Evolutionary conservation across 768 basidiomycete genomes (phyloP).

Genomic region (Fistulinella prunicolor): DNA sequence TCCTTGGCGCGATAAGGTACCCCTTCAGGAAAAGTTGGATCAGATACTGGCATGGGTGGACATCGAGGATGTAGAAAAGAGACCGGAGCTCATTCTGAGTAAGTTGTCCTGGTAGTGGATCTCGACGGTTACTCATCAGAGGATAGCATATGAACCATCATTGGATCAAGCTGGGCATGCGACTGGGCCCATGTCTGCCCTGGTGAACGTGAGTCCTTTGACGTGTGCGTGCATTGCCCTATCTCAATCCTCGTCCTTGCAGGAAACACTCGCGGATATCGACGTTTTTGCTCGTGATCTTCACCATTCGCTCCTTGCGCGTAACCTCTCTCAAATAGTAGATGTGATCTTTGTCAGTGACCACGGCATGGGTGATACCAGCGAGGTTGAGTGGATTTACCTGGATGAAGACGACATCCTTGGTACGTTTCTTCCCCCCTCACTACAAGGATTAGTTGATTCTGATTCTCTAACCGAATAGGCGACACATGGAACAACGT

Average conservation of each 20-base stretch:
- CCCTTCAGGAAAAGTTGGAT: conserved; percentile 67
- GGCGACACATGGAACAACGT: conserved; percentile 27
- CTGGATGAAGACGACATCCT: conserved; percentile 53
- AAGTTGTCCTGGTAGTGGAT: conserved; percentile 13
- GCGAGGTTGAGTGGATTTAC: conserved; percentile 67
- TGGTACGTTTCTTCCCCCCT: conserved; percentile 12
- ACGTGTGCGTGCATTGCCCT: neutral
- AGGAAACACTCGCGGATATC: conserved; percentile 64
- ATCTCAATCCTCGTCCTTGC: neutral
- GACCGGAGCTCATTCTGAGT: conserved; percentile 81
- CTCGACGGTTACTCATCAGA: neutral
- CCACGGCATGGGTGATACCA: conserved; percentile 93
- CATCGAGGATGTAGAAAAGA: conserved; percentile 53
- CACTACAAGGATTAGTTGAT: neutral
- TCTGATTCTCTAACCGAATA: neutral
- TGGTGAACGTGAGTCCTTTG: conserved; percentile 60
- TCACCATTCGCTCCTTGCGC: conserved; percentile 55
- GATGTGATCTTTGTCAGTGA: conserved; percentile 90
- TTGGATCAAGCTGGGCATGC: conserved; percentile 83
- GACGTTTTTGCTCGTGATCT: conserved; percentile 75
- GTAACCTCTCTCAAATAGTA: conserved; percentile 80
- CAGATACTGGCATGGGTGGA: conserved; percentile 84
- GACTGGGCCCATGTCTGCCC: conserved; percentile 62
- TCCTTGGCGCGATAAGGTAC: conserved; percentile 63
- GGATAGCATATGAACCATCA: conserved; percentile 75